Base-by-base conservation (phyloP, 2,329 filamentous ascomycete species). In the Neocucurbitaria cava region DNA sequence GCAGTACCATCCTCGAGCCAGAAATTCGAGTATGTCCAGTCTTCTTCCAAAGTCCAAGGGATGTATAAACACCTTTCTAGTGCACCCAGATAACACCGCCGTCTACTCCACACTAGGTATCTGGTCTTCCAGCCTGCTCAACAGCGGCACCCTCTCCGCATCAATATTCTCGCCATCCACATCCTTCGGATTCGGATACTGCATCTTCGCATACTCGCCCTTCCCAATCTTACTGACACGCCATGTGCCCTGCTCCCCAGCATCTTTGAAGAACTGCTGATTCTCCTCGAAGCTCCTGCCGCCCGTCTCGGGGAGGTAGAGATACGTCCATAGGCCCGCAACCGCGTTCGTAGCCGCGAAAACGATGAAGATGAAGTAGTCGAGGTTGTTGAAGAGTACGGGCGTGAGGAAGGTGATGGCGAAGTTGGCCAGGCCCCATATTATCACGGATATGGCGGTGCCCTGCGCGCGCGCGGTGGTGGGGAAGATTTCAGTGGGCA, bases 221-320 rank as follows among this genome's bases (percentile, higher is more conserved):
- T 78, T 78, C 33, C 78, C 74, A 6, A 87, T 81, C 55, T 79
- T 82, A 21, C 64, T 67, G 1, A 87, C 85, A 24, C 76, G 71
- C 85, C 85, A 88, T 3, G 74, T 82, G 3, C 78, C 77, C 2
- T 78, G 77, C 41, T 84, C 76, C 40, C 72, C 75, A 2, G 85
- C 84, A 53, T 81, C 78, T 46, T 78, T 75, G 62, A 87, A 87
- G 71, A 86, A 87, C 48, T 80, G 74, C 66, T 85, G 82, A 57
- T 87, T 87, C 61, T 86, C 84, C 56, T 86, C 84, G 56, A 87
- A 87, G 44, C 79, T 82, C 23, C 85, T 67, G 0, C 84, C 83
- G 0, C 85, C 85, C 13, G 78, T 84, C 68, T 87, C 85, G 0
- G 84, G 85, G 7, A 75, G 68, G 51, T 79, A 81, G 1, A 81